Evolutionary conservation across 2,329 filamentous ascomycete genomes (phyloP).

Genomic region (Cladophialophora immunda): DNA sequence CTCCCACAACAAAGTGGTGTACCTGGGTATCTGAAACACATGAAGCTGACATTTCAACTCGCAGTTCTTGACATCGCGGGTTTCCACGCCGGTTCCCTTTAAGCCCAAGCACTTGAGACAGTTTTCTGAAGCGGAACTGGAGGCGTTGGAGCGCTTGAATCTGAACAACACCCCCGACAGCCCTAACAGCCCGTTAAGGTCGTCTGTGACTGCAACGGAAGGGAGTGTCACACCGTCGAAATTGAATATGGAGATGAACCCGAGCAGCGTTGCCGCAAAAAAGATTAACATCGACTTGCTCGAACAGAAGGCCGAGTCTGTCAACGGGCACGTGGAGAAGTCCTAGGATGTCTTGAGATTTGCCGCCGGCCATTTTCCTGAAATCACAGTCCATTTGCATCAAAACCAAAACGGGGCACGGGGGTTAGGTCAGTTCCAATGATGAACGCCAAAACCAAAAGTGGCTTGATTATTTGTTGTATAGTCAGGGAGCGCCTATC

Average conservation of each 20-base stretch:
- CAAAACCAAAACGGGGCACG: neutral
- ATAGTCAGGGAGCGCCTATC: neutral
- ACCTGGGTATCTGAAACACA: conserved; percentile 1
- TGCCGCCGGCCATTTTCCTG: neutral
- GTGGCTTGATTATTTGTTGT: conserved; percentile 11
- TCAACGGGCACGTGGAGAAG: conserved; percentile 30
- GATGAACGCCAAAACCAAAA: neutral
- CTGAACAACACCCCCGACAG: conserved; percentile 31
- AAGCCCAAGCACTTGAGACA: conserved; percentile 65
- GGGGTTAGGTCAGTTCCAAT: neutral
- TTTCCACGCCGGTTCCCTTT: conserved; percentile 73
- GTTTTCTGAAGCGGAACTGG: conserved; percentile 54
- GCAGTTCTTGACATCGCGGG: conserved; percentile 76
- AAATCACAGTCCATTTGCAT: neutral
- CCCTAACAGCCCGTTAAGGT: conserved; percentile 33
- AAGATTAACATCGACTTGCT: conserved; percentile 50
- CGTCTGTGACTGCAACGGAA: conserved; percentile 34
- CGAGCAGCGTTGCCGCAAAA: conserved; percentile 31
- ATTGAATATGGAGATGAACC: conserved; percentile 41
- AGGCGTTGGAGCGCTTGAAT: conserved; percentile 53
- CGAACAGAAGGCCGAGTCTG: conserved; percentile 48
- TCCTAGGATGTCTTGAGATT: neutral
- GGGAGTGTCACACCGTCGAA: conserved; percentile 38
- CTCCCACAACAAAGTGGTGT: neutral
- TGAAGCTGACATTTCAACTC: conserved; percentile 25